Evolutionary conservation across 2,329 filamentous ascomycete genomes (phyloP), one percentile per base, ranked within the genome.

Genomic region (Botrytis pseudocinerea): DNA sequence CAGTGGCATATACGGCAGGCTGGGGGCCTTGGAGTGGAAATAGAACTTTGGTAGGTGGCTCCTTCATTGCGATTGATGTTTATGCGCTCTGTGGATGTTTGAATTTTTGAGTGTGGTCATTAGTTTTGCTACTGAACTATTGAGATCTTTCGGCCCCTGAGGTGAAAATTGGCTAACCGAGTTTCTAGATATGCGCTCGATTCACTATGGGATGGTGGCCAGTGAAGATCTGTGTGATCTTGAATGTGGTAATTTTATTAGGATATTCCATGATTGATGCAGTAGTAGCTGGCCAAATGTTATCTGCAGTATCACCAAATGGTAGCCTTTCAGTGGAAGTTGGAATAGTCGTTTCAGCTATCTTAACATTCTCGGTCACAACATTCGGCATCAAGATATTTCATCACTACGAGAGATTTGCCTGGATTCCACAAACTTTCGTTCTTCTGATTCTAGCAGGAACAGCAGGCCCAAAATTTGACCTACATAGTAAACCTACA

Each of bases 341-440:
- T 1, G 90, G 91, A 76, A 92, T 93, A 75, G 84, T 92, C 59
- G 87, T 92, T 63, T 86, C 89, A 20, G 88, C 88, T 1, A 77
- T 91, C 38, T 87, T 92, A 51, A 87, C 87, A 44, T 91, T 89
- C 87, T 82, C 85, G 2, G 85, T 93, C 60, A 90, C 89, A 1
- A 90, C 88, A 0, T 92, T 92, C 78, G 91, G 91, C 0, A 92
- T 92, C 79, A 86, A 85, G 71, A 83, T 89, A 62, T 92, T 93
- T 80, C 90, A 93, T 78, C 84, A 87, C 71, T 93, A 92, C 79
- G 90, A 92, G 82, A 85, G 90, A 79, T 91, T 87, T 78, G 89
- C 89, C 1, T 92, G 90, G 85, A 82, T 92, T 0, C 90, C 90
- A 0, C 89, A 91, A 77, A 78, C 90, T 0, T 82, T 90, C 7